Base-by-base conservation (phyloP, 352 stramenopile genomes). In the Phytophthora pinifolia region DNA sequence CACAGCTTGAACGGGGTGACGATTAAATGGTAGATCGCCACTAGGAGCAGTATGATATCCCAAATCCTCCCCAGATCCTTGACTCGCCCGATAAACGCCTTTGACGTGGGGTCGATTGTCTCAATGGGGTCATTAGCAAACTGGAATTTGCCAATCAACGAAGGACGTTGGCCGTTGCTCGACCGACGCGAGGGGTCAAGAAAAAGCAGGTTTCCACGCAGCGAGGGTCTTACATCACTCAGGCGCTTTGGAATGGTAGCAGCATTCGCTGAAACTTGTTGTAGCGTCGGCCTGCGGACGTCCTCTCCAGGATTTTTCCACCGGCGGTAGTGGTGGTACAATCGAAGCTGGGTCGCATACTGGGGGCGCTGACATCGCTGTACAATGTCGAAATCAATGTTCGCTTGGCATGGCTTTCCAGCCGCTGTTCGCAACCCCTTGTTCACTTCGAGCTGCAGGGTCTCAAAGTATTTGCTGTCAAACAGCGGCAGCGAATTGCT, bases 341-440 rank as follows among this genome's bases (percentile, higher is more conserved):
- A 29, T 0, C 50, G 52, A n/a, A 83, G 83, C 1, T 88, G 55
- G 1, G 69, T 57, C 1, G 73, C 71, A 12, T 86, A 78, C 22
- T 86, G 79, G 0, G 75, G 75, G 0, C 74, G 71, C 30, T 83
- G 73, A 22, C 68, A 85, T 3, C 72, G 65, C 45, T 89, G 74
- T n/a, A 90, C 56, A 4, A 90, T 62, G 22, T 83, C 75, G 34
- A 86, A 89, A 30, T 83, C 72, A 20, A 89, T 77, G 4, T 38
- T 62, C 2, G 36, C 44, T 8, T 56, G 46, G 18, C 44, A 45
- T 9, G 41, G 20, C 14, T 59, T 17, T 42, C 47, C 43, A 13
- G 57, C 33, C 1, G 31, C 13, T 20, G 9, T 25, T 46, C 33
- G 50, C 27, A 61, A 38, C 7, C 15, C 51, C 7, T 6, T 36